phyloP scores from a whole-genome alignment of 1,139 yeast species.

The Suhomyces taliae region DNA sequence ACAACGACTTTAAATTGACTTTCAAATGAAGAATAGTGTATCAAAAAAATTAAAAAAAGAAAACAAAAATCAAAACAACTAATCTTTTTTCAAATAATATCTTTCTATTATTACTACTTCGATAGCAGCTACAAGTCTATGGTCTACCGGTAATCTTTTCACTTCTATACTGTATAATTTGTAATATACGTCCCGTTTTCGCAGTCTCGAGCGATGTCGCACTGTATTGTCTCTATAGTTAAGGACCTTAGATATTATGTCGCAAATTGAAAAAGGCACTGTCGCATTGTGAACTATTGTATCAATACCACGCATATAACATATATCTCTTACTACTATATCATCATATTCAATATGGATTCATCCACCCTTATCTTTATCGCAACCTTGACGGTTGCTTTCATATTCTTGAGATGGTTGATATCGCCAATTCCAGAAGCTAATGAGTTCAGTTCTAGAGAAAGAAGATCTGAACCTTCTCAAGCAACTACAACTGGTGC shows the following conservation, averaged over 20 bases:
- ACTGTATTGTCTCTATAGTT: not conserved
- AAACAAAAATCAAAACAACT: not conserved
- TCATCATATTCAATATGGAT: conserved; percentile 38
- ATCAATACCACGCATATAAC: no score
- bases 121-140: not conserved
- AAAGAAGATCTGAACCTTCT: conserved; percentile 12
- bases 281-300: no score
- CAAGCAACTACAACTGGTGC: conserved; percentile 11
- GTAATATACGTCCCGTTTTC: not conserved
- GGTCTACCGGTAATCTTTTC: not conserved
- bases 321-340: no score
- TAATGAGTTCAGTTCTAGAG: conserved; percentile 25
- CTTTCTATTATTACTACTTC: not conserved
- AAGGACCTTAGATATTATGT: no score
- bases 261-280: no score
- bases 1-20: conserved; percentile 45
- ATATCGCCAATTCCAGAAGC: conserved; percentile 52
- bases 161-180: not conserved
- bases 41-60: no score
- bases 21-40: conserved; percentile 20
- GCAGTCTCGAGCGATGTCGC: not conserved
- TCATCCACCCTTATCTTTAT: conserved; percentile 53
- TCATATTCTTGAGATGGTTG: conserved; percentile 61
- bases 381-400: conserved; percentile 49
- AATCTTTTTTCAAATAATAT: not conserved